A percentile compares a stretch with the other conserved stretches of the same genome.
phyloP scores from a whole-genome alignment of 306 rosid species.

The Quercus suber region DNA sequence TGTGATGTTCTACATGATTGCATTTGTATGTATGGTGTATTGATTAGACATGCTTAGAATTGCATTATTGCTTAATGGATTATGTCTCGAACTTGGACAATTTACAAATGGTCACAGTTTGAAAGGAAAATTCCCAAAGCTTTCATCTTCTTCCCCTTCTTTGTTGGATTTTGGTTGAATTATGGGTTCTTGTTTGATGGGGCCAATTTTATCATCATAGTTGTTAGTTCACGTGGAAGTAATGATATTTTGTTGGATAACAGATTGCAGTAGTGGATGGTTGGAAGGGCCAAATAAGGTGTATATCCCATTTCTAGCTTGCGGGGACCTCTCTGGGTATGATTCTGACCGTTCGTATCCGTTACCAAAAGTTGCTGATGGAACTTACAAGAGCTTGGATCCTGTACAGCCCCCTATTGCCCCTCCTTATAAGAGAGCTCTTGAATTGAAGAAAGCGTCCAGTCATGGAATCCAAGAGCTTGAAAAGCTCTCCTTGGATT shows the following conservation, averaged over 20 bases:
- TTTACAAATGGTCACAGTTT: background rate
- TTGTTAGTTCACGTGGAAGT: background rate
- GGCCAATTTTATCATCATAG: background rate
- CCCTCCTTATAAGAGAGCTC: conserved; percentile 73
- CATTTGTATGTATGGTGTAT: background rate
- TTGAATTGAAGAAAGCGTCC: conserved; percentile 57
- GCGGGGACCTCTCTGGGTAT: conserved; percentile 83
- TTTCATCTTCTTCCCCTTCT: background rate
- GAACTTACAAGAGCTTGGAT: conserved; percentile 78
- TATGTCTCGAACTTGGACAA: background rate
- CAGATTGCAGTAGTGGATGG: conserved; percentile 98
- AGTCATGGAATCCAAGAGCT: conserved; percentile 54
- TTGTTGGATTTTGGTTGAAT: background rate
- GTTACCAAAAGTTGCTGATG: conserved; percentile 73
- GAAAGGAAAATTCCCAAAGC: background rate
- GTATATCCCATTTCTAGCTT: conserved; percentile 91
- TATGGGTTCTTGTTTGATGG: background rate
- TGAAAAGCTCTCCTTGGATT: conserved; percentile 65
- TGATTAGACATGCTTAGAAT: background rate
- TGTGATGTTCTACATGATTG: background rate
- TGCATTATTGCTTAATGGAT: background rate
- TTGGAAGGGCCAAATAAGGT: conserved; percentile 94
- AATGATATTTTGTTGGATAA: conserved; percentile 13
- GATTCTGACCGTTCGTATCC: conserved; percentile 93
- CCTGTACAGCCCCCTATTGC: conserved; percentile 91